phyloP scores from a whole-genome alignment of 805 yeast genomes.

The Saturnispora sanitii region DNA sequence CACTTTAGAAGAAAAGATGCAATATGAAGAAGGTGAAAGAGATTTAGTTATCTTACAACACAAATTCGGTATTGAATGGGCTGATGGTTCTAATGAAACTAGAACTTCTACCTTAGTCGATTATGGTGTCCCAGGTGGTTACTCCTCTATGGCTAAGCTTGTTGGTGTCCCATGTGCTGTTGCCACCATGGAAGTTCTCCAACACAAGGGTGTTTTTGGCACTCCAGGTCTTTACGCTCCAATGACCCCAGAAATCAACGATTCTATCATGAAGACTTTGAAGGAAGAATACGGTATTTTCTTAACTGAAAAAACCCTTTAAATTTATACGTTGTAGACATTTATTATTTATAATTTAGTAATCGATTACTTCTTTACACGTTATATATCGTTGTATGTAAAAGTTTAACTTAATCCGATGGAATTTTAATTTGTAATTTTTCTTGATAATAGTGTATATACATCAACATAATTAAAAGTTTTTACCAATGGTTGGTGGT shows the following conservation, averaged over 20 bases:
- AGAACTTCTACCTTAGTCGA: conserved; percentile 95
- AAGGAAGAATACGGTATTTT: conserved; percentile 83
- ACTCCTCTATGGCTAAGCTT: conserved; percentile 96
- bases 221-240: conserved; percentile 89
- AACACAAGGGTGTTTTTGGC: conserved; percentile 51
- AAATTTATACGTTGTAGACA: conserved; percentile 8
- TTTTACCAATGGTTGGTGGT: conserved; percentile 3
- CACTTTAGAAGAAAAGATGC: conserved; percentile 90
- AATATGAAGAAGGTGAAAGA: conserved; percentile 90
- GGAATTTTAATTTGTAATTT: neutral
- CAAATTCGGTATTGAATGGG: conserved; percentile 96
- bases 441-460: neutral
- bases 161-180: conserved; percentile 99
- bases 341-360: neutral
- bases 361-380: no score
- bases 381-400: no score
- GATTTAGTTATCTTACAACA: conserved; percentile 94
- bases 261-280: conserved; percentile 83
- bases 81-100: conserved; percentile 80
- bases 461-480: neutral
- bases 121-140: conserved; percentile 86
- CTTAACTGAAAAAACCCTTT: conserved; percentile 77
- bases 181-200: conserved; percentile 77
- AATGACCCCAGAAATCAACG: conserved; percentile 79
- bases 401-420: neutral